Percentiles rank a stretch among this genome's conserved stretches.
These are phyloP conservation scores for Corymbia maculata DNA, from an alignment of 345 rosid genomes.

Conservation along the genomic window DNA sequence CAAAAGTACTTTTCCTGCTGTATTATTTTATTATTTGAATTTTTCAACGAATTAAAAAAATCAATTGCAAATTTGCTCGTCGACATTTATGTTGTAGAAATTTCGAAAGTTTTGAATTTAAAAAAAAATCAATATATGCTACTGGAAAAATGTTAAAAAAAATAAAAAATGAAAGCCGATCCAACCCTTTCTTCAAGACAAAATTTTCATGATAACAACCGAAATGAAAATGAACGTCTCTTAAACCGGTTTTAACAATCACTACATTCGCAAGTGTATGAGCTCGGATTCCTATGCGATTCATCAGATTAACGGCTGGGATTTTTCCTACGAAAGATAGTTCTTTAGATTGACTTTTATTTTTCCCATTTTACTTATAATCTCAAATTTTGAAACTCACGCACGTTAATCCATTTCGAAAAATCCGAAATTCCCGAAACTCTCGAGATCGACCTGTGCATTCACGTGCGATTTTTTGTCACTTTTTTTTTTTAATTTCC, in stretches of 20 bases:
- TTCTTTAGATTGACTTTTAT: not conserved
- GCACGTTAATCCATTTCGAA: not conserved
- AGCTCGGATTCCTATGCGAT: not conserved
- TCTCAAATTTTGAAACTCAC: not conserved
- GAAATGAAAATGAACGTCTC: not conserved
- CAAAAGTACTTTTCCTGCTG: not conserved
- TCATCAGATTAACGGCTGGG: accelerated
- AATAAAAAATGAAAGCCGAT: not conserved
- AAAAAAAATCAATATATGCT: accelerated
- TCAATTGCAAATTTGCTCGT: not conserved
- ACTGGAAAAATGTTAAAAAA: not conserved
- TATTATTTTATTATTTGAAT: too few species aligned
- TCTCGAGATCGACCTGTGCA: not conserved
- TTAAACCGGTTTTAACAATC: not conserved
- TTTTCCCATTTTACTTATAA: not conserved
- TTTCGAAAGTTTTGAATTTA: not conserved
- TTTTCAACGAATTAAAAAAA: too few species aligned
- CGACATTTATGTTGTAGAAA: not conserved
- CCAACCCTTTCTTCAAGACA: not conserved
- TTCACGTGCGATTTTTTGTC: not conserved
- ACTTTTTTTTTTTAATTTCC: not conserved
- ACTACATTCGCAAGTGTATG: accelerated
- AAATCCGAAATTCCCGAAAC: not conserved
- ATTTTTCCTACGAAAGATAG: accelerated
- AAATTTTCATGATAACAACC: not conserved